These are phyloP conservation scores for Ampelocalamus luodianensis DNA, from an alignment of 176 grass and related monocot genomes.

Conservation along the genomic window DNA sequence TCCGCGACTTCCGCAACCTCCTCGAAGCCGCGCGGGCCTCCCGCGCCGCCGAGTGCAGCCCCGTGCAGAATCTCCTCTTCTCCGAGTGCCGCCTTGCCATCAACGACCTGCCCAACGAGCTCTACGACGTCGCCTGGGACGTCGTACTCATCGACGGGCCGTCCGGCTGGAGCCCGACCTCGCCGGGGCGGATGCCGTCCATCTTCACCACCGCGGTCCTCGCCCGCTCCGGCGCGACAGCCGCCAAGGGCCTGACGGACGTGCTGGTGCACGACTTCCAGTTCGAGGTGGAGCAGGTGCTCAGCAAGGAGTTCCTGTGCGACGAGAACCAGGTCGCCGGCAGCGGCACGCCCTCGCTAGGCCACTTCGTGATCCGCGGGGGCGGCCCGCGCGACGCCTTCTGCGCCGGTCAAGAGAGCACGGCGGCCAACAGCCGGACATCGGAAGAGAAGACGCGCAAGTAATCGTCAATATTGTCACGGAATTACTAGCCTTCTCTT, in stretches of 20 bases:
- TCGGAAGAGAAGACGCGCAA: conserved; percentile 41
- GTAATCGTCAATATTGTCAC: conserved; percentile 1
- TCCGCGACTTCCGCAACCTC: conserved; percentile 60
- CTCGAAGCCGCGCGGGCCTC: conserved; percentile 46
- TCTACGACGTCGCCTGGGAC: conserved; percentile 92
- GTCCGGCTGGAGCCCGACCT: conserved; percentile 55
- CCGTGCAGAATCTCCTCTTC: conserved; percentile 90
- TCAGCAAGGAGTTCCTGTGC: conserved; percentile 82
- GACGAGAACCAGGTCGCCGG: conserved; percentile 64
- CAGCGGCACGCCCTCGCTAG: conserved; percentile 56
- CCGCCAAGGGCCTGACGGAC: conserved; percentile 58
- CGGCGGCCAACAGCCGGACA: background rate
- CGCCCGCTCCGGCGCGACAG: conserved; percentile 50
- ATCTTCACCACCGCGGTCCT: conserved; percentile 92
- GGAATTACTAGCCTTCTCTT: background rate
- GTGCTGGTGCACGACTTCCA: conserved; percentile 84
- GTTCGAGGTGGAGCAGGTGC: conserved; percentile 66
- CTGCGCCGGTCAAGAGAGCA: conserved; percentile 50
- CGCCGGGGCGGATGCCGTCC: conserved; percentile 70
- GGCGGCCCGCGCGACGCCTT: conserved; percentile 47
- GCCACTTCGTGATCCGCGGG: conserved; percentile 60
- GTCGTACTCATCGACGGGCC: conserved; percentile 81
- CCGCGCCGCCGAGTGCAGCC: conserved; percentile 62
- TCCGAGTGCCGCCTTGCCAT: conserved; percentile 92
- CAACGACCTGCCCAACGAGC: conserved; percentile 93